Evolutionary conservation across 73 alveolate genomes (phyloP).

Genomic region (Stentor coeruleus): DNA sequence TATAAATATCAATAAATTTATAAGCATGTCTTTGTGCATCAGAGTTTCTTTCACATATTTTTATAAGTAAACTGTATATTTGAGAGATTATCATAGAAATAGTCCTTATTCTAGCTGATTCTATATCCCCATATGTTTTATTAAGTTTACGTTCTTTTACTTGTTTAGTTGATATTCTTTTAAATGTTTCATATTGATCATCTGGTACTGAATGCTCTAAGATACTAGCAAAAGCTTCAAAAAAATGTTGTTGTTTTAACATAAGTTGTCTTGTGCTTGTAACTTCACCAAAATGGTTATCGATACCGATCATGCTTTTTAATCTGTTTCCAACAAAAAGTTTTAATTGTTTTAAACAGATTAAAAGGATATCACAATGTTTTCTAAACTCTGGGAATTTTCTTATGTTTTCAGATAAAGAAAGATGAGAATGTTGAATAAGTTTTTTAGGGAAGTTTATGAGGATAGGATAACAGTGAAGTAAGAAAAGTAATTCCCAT

Average conservation of each 20-base stretch:
- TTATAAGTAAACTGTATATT: neutral
- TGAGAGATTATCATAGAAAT: neutral
- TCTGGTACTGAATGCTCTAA: conserved; percentile 1
- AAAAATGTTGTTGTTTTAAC: conserved; percentile 7
- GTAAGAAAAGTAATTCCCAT: conserved; percentile 27
- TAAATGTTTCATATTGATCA: neutral
- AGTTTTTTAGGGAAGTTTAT: neutral
- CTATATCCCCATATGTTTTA: neutral
- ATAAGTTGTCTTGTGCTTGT: neutral
- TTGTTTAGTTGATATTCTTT: neutral
- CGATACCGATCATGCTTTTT: conserved; percentile 1
- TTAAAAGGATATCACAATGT: neutral
- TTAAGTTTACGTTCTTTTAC: neutral
- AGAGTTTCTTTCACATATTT: neutral
- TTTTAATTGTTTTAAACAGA: neutral
- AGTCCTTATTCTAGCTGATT: neutral
- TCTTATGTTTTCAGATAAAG: neutral
- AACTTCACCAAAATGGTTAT: conserved; percentile 1
- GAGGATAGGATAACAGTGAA: conserved; percentile 25
- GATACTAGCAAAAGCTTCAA: neutral
- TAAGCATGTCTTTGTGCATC: conserved; percentile 6
- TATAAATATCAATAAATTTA: neutral
- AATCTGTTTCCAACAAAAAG: conserved; percentile 2
- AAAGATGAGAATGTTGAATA: neutral
- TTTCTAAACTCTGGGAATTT: neutral